Conservation (phyloP, 371 early-diverging fungal genomes). For the Mucor circinelloides region DNA sequence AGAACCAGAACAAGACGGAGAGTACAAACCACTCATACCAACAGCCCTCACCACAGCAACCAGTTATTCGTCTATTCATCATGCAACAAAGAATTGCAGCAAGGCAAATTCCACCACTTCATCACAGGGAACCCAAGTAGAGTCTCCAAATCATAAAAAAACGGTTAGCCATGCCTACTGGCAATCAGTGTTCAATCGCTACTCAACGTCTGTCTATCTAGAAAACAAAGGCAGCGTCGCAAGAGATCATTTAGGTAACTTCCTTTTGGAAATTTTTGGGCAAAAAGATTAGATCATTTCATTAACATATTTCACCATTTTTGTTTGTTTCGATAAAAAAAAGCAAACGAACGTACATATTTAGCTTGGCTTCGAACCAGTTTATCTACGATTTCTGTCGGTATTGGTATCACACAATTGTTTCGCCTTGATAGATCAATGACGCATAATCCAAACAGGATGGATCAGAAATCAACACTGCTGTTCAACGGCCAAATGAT, state of each 20-base stretch:
- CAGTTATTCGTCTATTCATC: neutral
- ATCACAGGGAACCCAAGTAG: constrained; percentile 1
- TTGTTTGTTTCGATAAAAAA: constrained; percentile 4
- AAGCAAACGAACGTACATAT: constrained; percentile 82
- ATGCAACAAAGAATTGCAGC: neutral
- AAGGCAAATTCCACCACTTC: neutral
- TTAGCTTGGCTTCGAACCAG: constrained; percentile 82
- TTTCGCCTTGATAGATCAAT: constrained; percentile 57
- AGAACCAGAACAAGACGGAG: neutral
- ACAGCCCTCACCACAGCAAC: neutral
- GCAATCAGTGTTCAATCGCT: constrained; percentile 10
- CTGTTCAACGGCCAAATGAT: constrained; percentile 41
- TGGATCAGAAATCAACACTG: constrained; percentile 2
- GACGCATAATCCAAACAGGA: constrained; percentile 16
- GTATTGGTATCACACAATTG: constrained; percentile 77
- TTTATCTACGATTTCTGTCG: constrained; percentile 74
- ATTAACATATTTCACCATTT: constrained; percentile 8
- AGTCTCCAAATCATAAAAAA: neutral
- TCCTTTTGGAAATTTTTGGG: neutral
- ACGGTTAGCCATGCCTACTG: neutral
- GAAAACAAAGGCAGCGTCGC: constrained; percentile 83
- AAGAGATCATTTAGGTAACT: constrained; percentile 71
- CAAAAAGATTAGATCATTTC: neutral
- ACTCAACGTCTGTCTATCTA: constrained; percentile 42
- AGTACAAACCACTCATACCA: neutral